Evolutionary conservation across 768 basidiomycete species (phyloP).

Genomic region (Boletellus emodensis): DNA sequence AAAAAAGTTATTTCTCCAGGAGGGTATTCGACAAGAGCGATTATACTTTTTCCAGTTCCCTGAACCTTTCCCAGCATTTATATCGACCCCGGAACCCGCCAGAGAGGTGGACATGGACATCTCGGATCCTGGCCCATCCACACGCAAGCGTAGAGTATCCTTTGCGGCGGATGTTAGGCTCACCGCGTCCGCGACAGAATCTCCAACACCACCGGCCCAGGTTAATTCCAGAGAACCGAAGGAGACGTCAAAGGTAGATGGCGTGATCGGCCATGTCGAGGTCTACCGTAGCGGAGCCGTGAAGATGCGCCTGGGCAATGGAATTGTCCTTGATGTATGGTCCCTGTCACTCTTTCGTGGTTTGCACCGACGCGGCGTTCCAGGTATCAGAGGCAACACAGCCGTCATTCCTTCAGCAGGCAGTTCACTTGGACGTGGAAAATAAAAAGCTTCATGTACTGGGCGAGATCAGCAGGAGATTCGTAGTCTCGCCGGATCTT

Average conservation of each 20-base stretch:
- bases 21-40: slow-evolving; percentile 52
- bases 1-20: slow-evolving; percentile 33
- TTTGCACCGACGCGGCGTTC: slow-evolving; percentile 1
- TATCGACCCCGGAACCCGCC: slow-evolving; percentile 30
- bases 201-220: slow-evolving; percentile 18
- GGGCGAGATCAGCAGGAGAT: slow-evolving; percentile 85
- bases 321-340: slow-evolving; percentile 74
- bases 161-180: slow-evolving; percentile 62
- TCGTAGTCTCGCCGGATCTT: slow-evolving; percentile 80
- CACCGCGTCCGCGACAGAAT: slow-evolving; percentile 31
- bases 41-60: slow-evolving; percentile 93
- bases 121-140: slow-evolving; percentile 22
- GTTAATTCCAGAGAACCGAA: slow-evolving; percentile 20
- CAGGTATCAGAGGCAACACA: slow-evolving; percentile 81
- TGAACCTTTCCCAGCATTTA: slow-evolving; percentile 73
- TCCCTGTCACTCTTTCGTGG: background rate
- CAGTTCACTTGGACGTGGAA: slow-evolving; percentile 63
- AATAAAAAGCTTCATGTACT: slow-evolving; percentile 63
- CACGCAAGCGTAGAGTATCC: slow-evolving; percentile 46
- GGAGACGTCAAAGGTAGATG: slow-evolving; percentile 51
- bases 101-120: slow-evolving; percentile 36
- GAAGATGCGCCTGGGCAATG: slow-evolving; percentile 80
- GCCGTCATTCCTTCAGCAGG: slow-evolving; percentile 86
- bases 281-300: slow-evolving; percentile 81
- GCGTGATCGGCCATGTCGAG: slow-evolving; percentile 79